Evolutionary conservation across 2,329 filamentous ascomycete species (phyloP).

Genomic region (Colletotrichum lupini): DNA sequence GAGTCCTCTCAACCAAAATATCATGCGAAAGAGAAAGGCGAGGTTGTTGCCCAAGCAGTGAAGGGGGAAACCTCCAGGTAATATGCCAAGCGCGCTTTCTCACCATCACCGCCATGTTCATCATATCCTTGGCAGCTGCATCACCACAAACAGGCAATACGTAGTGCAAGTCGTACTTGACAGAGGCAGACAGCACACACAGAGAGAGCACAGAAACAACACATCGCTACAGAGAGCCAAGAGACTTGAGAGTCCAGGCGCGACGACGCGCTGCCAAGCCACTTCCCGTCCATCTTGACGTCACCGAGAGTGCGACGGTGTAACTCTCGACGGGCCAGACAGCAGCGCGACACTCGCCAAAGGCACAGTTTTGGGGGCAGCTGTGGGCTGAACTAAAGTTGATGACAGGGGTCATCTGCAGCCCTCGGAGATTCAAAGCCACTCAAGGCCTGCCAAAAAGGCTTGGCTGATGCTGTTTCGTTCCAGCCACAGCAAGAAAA

Average conservation of each 20-base stretch:
- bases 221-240: neutral
- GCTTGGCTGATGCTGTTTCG: constrained; percentile 30
- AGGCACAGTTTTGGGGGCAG: neutral
- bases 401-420: neutral
- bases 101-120: neutral
- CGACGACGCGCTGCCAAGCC: constrained; percentile 10
- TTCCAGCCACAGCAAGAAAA: constrained; percentile 16
- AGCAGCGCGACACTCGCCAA: neutral
- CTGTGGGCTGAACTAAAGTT: too few species aligned
- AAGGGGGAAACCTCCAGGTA: neutral
- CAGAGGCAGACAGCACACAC: neutral
- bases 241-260: neutral
- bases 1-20: too few species aligned
- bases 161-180: neutral
- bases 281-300: constrained; percentile 5
- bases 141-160: neutral
- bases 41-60: neutral
- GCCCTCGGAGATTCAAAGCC: neutral
- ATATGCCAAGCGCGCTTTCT: neutral
- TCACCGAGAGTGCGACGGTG: constrained; percentile 4
- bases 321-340: neutral
- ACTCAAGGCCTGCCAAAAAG: constrained; percentile 23
- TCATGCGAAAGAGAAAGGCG: neutral
- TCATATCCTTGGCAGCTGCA: constrained; percentile 2
- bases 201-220: neutral